Evolutionary conservation across 352 stramenopile species (phyloP), one percentile per base, ranked within the genome.

Genomic region (Phytophthora kernoviae): DNA sequence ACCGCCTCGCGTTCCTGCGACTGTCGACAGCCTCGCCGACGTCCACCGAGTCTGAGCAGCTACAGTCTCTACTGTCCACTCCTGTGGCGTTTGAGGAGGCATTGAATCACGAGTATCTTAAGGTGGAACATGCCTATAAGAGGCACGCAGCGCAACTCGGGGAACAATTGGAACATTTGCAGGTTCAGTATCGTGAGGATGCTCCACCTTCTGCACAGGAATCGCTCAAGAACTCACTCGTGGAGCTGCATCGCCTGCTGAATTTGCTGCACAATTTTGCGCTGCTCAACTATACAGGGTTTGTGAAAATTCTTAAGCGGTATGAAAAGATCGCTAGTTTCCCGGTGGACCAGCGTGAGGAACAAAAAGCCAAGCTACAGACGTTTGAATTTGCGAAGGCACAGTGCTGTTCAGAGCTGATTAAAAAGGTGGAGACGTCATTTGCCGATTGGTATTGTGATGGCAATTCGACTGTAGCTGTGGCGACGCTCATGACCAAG

Each of bases 231-330:
- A 89, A 96, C 44, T 88, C 95, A 30, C 82, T 98, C 24, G 83
- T 91, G n/a, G 94, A 98, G 69, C 77, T 98, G 36, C 93, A 98
- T 72, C 88, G 95, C 3, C 80, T 94, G 41, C 66, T 96, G 20
- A 98, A 98, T 59, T 74, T 98, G 32, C 79, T 99, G 48, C 77
- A 96, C 32, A 99, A 99, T 72, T 99, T 97, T 80, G 85, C 93
- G 24, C 91, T 99, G 58, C 85, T 99, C 51, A 99, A 99, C 63
- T 99, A 98, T 73, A 99, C 96, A 0, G 97, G 89, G 12, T 98
- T 99, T 67, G 84, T 99, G 18, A 99, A 99, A 72, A 98, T 99
- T 61, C 65, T 98, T 26, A 99, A 99, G 68, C 98, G 98, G 54
- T 91, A 98, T 68, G 95, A 98, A 70, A 75, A 71, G 32, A 60